Base-by-base conservation (phyloP, 768 basidiomycete species). In the Collybia sordida region DNA sequence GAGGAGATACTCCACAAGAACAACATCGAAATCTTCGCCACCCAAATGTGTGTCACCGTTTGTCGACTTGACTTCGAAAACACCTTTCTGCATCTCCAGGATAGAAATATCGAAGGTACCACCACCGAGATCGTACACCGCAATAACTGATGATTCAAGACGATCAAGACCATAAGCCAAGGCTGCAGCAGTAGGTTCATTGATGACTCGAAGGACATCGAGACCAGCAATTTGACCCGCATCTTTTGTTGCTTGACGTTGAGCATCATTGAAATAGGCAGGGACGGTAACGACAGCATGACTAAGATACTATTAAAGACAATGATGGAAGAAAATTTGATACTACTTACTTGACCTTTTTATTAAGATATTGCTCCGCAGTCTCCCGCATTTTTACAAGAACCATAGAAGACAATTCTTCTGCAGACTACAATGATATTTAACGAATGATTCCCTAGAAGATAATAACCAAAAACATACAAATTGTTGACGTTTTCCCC, bases 41-140 rank as follows among this genome's bases (percentile, higher is more conserved):
- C 93, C 97, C 50, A 99, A 83, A 67, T 99, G 97, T 14, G 97
- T 98, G 71, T 99, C 96, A 66, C 97, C 97, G 65, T 98, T 98
- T 48, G 97, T 99, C 0, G 97, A 98, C 78, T 98, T 99, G 66
- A 99, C 97, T 71, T 98, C 97, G 70, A 98, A 99, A 8, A 99
- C 95, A 61, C 96, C 97, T 72, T 97, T 95, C 71, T 98, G 93
- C 93, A 98, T 98, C 74, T 98, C 95, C 49, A 99, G 79, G 59
- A 99, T 95, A 23, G 97, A 99, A 64, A 99, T 93, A 93, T 98
- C 96, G 70, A 98, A 98, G 19, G 96, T 98, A 49, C 96, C 96
- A 61, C 96, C 96, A 59, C 96, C 96, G 25, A 98, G 81, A 78
- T 99, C 97, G 67, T 98, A 99, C 51, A 99, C 97, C 37, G 97